phyloP scores from a whole-genome alignment of 768 basidiomycete genomes.

The Lactifluus pinguis region DNA sequence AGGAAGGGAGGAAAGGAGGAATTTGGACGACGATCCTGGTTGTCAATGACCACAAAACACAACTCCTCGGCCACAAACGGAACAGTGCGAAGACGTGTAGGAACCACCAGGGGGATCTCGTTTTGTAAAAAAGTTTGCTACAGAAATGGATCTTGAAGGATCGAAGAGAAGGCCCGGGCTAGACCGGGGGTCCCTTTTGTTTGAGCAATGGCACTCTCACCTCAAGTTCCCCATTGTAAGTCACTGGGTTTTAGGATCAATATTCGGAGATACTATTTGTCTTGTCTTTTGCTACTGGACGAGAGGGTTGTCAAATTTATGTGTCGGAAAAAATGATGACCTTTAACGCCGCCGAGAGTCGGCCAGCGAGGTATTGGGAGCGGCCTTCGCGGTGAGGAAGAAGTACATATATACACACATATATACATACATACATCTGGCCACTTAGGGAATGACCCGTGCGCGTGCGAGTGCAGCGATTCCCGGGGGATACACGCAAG shows the following conservation, averaged over 20 bases:
- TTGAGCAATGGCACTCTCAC: not conserved
- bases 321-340: not conserved
- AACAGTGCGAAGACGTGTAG: constrained; percentile 8
- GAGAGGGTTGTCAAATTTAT: not conserved
- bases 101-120: not conserved
- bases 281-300: constrained; percentile 9
- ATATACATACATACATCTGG: not conserved
- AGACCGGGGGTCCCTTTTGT: not conserved
- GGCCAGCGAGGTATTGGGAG: not conserved
- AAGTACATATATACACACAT: not conserved
- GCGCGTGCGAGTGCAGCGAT: not conserved
- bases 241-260: not conserved
- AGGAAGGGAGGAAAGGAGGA: not conserved
- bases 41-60: constrained; percentile 12
- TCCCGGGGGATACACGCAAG: not conserved
- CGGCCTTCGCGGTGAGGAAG: not conserved
- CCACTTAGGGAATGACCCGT: not conserved
- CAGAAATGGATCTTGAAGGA: not conserved
- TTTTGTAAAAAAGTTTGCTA: constrained; percentile 1
- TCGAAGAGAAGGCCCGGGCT: not conserved
- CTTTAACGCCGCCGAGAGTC: constrained; percentile 1
- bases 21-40: constrained; percentile 11
- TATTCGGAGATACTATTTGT: not conserved
- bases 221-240: not conserved
- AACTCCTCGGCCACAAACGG: constrained; percentile 10